Evolutionary conservation across 345 rosid genomes (phyloP), one percentile per base, ranked within the genome.

Genomic region (Ricinus communis): DNA sequence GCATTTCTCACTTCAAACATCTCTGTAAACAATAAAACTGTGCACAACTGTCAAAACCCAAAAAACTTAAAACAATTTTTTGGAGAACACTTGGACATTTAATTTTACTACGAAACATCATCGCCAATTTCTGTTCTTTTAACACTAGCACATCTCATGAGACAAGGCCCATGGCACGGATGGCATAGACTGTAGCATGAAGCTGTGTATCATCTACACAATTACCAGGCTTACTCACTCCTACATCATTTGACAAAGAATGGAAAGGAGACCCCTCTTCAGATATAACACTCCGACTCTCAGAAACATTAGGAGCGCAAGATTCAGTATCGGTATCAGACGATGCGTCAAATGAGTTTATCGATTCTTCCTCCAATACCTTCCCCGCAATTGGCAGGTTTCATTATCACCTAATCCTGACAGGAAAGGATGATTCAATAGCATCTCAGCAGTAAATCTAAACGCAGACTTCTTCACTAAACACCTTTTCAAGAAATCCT

Each of bases 391-490:
- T 11, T 58, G 46, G 6, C 2, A 33, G 1, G 31, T n/a, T 24
- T 59, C 67, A 30, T 21, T 28, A 12, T 60, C 71, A 7, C 59
- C 76, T 24, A 72, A 79, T 15, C 64, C 83, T 52, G 78, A 56
- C 59, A 88, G 66, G 40, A 93, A 93, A 14, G 93, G 95, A 43
- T 93, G 95, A 15, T 75, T 64, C 76, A 90, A 38, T 60, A 93
- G 89, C 97, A 87, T 89, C 76, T 85, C 87, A 12, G 90, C 90
- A 21, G 93, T 89, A 86, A 93, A 90, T 71, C 98, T 79, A 30
- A 68, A 69, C 1, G 58, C 76, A 0, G 91, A 85, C 56, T 91
- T 85, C 73, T 80, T 89, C 0, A 78, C 84, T 22, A 89, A 87
- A 74, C 96, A 89, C 43, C 77, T 85, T 14, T 53, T 50, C 66